Evolutionary conservation across 1,284 basidiomycete species (phyloP).

Genomic region (Pascua sp.): DNA sequence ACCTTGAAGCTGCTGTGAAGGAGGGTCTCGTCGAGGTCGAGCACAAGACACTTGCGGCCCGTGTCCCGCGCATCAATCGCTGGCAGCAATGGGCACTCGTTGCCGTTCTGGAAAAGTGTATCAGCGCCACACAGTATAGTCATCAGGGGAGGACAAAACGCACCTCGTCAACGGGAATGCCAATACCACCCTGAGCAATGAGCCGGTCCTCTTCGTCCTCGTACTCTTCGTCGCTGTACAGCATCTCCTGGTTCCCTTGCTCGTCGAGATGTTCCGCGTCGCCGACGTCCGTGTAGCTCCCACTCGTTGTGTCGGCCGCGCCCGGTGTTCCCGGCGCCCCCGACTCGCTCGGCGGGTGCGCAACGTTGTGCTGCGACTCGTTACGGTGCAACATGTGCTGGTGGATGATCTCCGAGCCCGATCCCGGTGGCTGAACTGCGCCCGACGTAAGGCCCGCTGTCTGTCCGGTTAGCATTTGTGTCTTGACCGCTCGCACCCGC

Average conservation of each 20-base stretch:
- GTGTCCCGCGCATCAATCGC: conserved; percentile 67
- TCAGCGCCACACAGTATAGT: conserved; percentile 7
- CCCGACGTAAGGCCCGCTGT: conserved; percentile 65
- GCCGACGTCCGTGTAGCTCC: conserved; percentile 36
- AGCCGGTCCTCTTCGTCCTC: conserved; percentile 75
- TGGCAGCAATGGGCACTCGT: conserved; percentile 76
- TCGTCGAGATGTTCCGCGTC: conserved; percentile 44
- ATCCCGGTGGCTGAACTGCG: conserved; percentile 68
- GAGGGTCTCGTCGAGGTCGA: conserved; percentile 93
- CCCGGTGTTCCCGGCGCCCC: conserved; percentile 11
- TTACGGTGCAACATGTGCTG: conserved; percentile 28
- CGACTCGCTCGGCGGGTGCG: conserved; percentile 11
- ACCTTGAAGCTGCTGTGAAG: conserved; percentile 93
- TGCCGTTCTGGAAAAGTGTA: conserved; percentile 62
- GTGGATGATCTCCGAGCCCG: conserved; percentile 51
- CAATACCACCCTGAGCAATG: conserved; percentile 73
- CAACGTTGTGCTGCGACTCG: conserved; percentile 31
- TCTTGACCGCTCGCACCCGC: not conserved
- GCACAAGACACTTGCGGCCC: conserved; percentile 86
- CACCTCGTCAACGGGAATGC: conserved; percentile 73
- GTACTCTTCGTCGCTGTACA: conserved; percentile 52
- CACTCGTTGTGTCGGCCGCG: conserved; percentile 28
- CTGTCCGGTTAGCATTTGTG: conserved; percentile 44
- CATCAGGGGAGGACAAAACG: conserved; percentile 35
- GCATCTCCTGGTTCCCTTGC: conserved; percentile 51